These are phyloP conservation scores for Aureobasidium sp. DNA, from an alignment of 2,329 filamentous ascomycete genomes.

Conservation along the genomic window DNA sequence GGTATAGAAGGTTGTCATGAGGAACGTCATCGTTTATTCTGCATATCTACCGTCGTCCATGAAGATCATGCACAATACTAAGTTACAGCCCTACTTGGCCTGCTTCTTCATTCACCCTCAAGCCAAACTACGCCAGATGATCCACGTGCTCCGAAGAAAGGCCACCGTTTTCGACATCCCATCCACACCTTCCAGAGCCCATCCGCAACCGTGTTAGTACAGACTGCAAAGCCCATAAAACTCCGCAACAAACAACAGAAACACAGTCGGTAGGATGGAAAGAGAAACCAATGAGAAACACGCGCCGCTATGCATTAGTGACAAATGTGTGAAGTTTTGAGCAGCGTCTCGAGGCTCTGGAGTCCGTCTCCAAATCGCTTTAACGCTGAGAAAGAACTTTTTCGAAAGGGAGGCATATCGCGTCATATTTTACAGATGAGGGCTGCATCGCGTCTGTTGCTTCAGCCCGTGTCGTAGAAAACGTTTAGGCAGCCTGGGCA, in stretches of 20 bases:
- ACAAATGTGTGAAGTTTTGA: slow-evolving; percentile 8
- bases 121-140: background rate
- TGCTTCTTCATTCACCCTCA: background rate
- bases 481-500: slow-evolving; percentile 17
- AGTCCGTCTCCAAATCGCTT: slow-evolving; percentile 10
- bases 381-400: slow-evolving; percentile 12
- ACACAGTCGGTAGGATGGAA: background rate
- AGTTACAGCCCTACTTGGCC: background rate
- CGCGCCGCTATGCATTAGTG: slow-evolving; percentile 13
- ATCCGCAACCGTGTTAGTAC: slow-evolving; percentile 6
- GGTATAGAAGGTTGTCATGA: background rate
- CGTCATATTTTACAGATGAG: slow-evolving; percentile 11
- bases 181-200: background rate
- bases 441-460: background rate
- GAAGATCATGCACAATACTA: background rate
- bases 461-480: background rate
- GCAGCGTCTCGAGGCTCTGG: background rate
- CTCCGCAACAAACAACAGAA: slow-evolving; percentile 12
- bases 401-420: slow-evolving; percentile 8
- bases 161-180: background rate
- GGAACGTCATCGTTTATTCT: background rate
- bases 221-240: slow-evolving; percentile 9
- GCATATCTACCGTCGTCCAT: background rate
- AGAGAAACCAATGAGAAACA: slow-evolving; percentile 9
- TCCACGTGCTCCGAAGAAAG: slow-evolving; percentile 4